Evolutionary conservation across 495 filamentous ascomycete species (phyloP), one percentile per base, ranked within the genome.

Genomic region (Xylaria grammica): DNA sequence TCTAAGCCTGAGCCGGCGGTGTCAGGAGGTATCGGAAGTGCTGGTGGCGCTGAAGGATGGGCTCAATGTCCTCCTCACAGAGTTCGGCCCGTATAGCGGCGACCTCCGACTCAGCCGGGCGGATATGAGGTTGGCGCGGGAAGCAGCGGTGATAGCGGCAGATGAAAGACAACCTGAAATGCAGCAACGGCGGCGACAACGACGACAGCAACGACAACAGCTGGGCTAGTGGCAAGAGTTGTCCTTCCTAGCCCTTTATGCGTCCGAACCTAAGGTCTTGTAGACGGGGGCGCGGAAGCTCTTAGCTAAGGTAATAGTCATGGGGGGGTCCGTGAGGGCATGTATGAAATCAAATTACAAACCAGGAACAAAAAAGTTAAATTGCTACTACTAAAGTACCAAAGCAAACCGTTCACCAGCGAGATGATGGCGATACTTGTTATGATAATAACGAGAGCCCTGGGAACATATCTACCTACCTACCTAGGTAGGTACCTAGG

Each of bases 61-160:
- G 7, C 78, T 97, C 44, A 71, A 71, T 26, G 81, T 84, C 54
- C 76, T 96, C 17, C 67, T 97, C 22, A 64, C 74, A 2, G 85
- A 82, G 5, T 97, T 95, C 80, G 89, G 84, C 30, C 84, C 85
- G 65, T 96, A 90, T 76, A 80, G 86, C 44, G 77, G 80, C 15
- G 86, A 89, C 54, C 75, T 94, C 63, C 85, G 87, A 50, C 72
- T 96, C 59, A 86, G 78, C 38, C 76, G 81, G 54, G 82, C 78
- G 52, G 92, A 96, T 61, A 82, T 97, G 71, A 80, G 86, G 65
- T 69, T 87, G 51, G 92, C 91, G 40, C 88, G 79, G 70, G 86
- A 91, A 63, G 87, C 86, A 4, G 85, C 85, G 32, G 83, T 79
- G 19, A 64, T 49, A 15, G n/a, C 46, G 3, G 30, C 53, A 50